phyloP scores from a whole-genome alignment of 352 stramenopile genomes.

The Phytophthora aleatoria region DNA sequence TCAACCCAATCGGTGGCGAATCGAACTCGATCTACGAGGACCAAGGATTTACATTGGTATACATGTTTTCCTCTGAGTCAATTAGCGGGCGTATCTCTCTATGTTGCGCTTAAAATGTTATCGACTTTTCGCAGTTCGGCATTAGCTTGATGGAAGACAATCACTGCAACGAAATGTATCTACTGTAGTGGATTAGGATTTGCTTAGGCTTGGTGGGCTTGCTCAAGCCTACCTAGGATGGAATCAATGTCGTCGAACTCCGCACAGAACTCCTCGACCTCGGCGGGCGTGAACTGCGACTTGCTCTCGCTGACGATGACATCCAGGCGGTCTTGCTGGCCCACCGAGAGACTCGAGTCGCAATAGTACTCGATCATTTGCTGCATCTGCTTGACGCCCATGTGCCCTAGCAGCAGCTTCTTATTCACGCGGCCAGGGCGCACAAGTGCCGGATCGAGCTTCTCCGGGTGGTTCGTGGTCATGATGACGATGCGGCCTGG shows the following conservation, averaged over 20 bases:
- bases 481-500: constrained; percentile 93
- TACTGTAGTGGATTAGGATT: too few relatives aligned
- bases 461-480: constrained; percentile 94
- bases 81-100: too few relatives aligned
- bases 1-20: too few relatives aligned
- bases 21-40: too few relatives aligned
- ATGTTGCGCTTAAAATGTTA: too few relatives aligned
- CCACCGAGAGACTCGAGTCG: neutral
- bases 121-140: too few relatives aligned
- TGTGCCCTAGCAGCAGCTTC: constrained; percentile 77
- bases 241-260: constrained; percentile 45
- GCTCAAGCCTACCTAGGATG: constrained; percentile 40
- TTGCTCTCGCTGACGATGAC: constrained; percentile 9
- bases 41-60: too few relatives aligned
- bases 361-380: constrained; percentile 84
- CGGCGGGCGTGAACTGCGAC: constrained; percentile 44
- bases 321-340: too few relatives aligned
- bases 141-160: too few relatives aligned
- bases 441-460: constrained; percentile 91
- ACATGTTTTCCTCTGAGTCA: too few relatives aligned
- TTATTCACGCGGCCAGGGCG: constrained; percentile 91
- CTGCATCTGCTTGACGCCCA: constrained; percentile 45
- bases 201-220: neutral
- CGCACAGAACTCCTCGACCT: constrained; percentile 63
- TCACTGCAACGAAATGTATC: too few relatives aligned